Evolutionary conservation across 345 rosid species (phyloP).

Genomic region (Eucalyptus curtisii): DNA sequence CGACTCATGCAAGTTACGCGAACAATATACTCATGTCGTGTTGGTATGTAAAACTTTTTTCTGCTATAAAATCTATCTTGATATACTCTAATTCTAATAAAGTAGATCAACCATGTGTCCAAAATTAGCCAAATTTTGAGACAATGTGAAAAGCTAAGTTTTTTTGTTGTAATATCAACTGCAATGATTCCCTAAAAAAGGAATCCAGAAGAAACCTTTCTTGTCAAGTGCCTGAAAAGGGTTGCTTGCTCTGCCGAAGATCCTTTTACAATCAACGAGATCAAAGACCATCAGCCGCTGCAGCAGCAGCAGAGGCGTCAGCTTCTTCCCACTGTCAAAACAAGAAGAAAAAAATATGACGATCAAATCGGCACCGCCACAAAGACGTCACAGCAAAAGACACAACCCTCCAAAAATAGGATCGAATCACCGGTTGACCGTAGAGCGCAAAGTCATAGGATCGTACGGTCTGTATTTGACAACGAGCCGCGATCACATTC

Average conservation of each 20-base stretch:
- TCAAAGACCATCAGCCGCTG: background rate
- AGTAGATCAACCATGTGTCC: background rate
- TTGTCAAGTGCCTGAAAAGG: background rate
- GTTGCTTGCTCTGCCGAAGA: background rate
- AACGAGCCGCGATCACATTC: background rate
- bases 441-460: background rate
- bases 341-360: background rate
- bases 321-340: background rate
- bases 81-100: background rate
- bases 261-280: background rate
- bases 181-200: background rate
- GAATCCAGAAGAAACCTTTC: background rate
- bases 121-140: background rate
- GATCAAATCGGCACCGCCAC: background rate
- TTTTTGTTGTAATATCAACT: background rate
- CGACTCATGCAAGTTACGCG: background rate
- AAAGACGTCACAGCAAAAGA: background rate
- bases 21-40: background rate
- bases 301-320: background rate
- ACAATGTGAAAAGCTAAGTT: background rate
- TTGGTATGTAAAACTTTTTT: background rate
- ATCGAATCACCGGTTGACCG: background rate
- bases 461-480: conserved; percentile 8
- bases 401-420: background rate
- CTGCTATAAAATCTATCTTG: background rate